Percentiles rank a stretch among this genome's conserved stretches.
Conservation (phyloP, 2,329 filamentous ascomycete species). For the Acephala macrosclerotiorum region DNA sequence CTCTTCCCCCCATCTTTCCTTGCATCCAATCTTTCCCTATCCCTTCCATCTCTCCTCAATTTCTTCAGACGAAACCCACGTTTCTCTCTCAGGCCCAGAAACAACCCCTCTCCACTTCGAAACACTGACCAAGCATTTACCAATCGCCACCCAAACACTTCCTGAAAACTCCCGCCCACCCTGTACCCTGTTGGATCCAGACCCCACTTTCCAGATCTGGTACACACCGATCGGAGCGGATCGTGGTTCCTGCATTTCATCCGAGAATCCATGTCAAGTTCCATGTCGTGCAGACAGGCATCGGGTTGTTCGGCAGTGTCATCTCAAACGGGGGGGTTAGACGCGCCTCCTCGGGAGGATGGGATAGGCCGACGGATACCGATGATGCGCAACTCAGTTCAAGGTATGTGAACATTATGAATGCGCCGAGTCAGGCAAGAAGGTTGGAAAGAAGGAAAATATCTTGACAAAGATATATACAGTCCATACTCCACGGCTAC, state of each 20-base stretch:
- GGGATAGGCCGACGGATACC: no score
- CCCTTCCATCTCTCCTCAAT: no score
- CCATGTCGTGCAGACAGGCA: no score
- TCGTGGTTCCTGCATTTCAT: not conserved
- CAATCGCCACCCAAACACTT: not conserved
- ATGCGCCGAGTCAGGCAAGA: no score
- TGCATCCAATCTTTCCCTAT: no score
- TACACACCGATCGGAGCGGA: not conserved
- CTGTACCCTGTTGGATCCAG: not conserved
- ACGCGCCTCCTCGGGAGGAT: no score
- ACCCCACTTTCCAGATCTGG: not conserved
- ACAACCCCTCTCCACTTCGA: not conserved
- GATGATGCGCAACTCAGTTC: no score
- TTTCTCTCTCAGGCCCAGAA: not conserved
- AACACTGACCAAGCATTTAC: not conserved
- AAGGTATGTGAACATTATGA: no score
- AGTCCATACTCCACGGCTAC: not conserved
- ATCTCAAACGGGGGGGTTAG: no score
- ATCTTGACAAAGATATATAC: not conserved
- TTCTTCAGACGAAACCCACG: no score
- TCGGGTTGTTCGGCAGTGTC: no score
- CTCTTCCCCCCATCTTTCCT: not conserved
- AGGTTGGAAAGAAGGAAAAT: no score
- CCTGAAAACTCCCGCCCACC: not conserved
- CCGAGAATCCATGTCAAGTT: not conserved